phyloP scores from a whole-genome alignment of 768 basidiomycete species.

The Tulasnella sp. region DNA sequence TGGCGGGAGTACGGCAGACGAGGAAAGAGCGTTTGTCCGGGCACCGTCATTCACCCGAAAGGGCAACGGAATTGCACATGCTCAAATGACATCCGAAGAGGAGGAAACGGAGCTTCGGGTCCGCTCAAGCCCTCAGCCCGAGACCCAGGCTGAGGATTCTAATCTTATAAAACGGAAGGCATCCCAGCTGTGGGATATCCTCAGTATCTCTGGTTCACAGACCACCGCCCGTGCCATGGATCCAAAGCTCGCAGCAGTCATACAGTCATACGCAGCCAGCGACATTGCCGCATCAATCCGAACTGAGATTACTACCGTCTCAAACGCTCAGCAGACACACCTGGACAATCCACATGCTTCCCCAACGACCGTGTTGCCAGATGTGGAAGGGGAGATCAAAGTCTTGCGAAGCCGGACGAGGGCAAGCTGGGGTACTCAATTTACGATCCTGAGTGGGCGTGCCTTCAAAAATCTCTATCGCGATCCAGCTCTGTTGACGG shows the following conservation, averaged over 20 bases:
- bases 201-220: constrained; percentile 30
- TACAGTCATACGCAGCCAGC: constrained; percentile 59
- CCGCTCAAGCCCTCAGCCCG: constrained; percentile 32
- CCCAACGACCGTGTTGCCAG: constrained; percentile 40
- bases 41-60: constrained; percentile 1
- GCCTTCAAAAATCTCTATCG: constrained; percentile 98
- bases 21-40: constrained; percentile 45
- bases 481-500: constrained; percentile 80
- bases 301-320: constrained; percentile 41
- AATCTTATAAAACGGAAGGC: constrained; percentile 57
- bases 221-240: constrained; percentile 31
- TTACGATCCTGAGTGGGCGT: constrained; percentile 84
- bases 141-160: constrained; percentile 25
- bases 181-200: constrained; percentile 55
- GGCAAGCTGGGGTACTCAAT: constrained; percentile 83
- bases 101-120: constrained; percentile 46
- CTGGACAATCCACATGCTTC: constrained; percentile 25
- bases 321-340: not conserved
- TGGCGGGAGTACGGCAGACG: constrained; percentile 43
- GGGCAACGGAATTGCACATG: not conserved
- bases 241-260: constrained; percentile 56
- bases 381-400: constrained; percentile 56
- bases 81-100: not conserved
- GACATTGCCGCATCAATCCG: constrained; percentile 50
- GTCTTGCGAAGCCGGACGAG: constrained; percentile 59